phyloP scores from a whole-genome alignment of 148 eudicot genomes.

The Camellia lanceoleosa region DNA sequence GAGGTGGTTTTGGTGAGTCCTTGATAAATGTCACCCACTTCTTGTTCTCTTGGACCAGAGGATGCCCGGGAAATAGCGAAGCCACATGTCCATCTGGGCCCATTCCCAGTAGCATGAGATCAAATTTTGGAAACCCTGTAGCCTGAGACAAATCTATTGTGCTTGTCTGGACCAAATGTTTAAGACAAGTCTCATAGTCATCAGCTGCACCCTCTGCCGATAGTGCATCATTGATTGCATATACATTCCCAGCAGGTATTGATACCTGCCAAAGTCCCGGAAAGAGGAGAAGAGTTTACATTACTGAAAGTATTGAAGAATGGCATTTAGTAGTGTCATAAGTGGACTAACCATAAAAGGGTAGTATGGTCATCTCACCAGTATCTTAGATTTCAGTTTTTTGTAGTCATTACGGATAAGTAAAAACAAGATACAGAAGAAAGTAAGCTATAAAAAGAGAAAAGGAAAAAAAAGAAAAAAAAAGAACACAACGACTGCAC shows the following conservation, averaged over 20 bases:
- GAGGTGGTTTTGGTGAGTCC: conserved; percentile 74
- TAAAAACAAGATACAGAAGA: neutral
- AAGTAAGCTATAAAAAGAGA: neutral
- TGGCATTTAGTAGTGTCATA: no score
- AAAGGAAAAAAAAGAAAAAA: neutral
- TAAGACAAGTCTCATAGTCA: conserved; percentile 52
- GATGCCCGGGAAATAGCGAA: conserved; percentile 59
- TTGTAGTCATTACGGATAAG: neutral
- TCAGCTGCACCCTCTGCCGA: conserved; percentile 58
- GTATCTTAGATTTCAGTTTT: neutral
- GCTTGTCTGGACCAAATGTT: conserved; percentile 33
- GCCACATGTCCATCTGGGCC: conserved; percentile 71
- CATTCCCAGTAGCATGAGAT: conserved; percentile 60
- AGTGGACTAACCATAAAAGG: no score
- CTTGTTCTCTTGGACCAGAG: conserved; percentile 40
- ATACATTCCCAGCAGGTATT: conserved; percentile 39
- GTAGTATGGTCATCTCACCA: neutral
- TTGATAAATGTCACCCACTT: conserved; percentile 55
- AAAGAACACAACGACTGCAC: no score
- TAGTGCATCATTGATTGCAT: conserved; percentile 58
- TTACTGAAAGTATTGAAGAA: neutral
- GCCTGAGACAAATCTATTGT: conserved; percentile 29
- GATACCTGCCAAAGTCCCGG: conserved; percentile 36
- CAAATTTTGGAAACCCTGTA: conserved; percentile 54
- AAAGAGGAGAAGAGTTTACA: neutral